Evolutionary conservation across 305 asterid genomes (phyloP).

Genomic region (Striga hermonthica): DNA sequence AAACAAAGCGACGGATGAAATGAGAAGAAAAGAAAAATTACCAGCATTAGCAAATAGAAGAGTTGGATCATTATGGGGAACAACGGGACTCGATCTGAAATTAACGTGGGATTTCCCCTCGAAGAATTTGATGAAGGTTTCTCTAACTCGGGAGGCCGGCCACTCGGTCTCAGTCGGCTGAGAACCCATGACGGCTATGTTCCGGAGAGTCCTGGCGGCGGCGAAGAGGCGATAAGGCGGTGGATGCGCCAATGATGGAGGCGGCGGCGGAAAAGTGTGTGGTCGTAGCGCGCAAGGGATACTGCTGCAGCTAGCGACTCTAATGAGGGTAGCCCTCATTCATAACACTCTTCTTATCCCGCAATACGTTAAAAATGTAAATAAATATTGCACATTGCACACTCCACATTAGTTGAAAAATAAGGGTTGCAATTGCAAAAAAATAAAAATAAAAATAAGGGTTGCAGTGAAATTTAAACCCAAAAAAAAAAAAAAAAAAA

Average conservation of each 20-base stretch:
- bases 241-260: not conserved
- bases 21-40: slow-evolving; percentile 15
- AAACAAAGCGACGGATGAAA: not conserved
- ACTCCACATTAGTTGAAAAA: too few relatives aligned
- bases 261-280: slow-evolving; percentile 30
- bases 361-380: too few relatives aligned
- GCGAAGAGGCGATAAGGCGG: slow-evolving; percentile 27
- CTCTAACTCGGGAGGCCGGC: slow-evolving; percentile 68
- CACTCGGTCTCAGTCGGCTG: slow-evolving; percentile 55
- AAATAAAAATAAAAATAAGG: too few relatives aligned
- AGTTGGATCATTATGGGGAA: slow-evolving; percentile 92
- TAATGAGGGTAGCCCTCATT: slow-evolving; percentile 58
- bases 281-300: slow-evolving; percentile 35
- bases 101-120: slow-evolving; percentile 59
- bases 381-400: too few relatives aligned
- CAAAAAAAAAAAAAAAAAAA: too few relatives aligned
- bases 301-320: slow-evolving; percentile 31
- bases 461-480: too few relatives aligned
- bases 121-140: slow-evolving; percentile 65
- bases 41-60: slow-evolving; percentile 94
- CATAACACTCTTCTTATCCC: slow-evolving; percentile 17
- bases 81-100: slow-evolving; percentile 89
- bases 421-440: too few relatives aligned
- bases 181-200: slow-evolving; percentile 46
- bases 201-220: slow-evolving; percentile 23